Base-by-base conservation (phyloP, 1,284 basidiomycete species). In the Inonotus hispidus region DNA sequence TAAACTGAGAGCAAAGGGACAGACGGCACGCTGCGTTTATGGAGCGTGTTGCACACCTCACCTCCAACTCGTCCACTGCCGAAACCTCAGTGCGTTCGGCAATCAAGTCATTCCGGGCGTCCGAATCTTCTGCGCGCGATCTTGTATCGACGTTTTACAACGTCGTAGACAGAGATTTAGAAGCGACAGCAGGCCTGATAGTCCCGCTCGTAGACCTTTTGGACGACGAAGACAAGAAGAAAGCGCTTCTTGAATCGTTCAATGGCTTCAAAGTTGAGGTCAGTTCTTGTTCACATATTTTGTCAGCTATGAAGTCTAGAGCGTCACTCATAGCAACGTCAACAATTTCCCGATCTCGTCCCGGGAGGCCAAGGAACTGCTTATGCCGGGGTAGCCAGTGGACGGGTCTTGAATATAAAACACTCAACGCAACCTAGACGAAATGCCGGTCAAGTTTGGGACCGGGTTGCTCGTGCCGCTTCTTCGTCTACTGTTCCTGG, bases 111-210 rank as follows among this genome's bases (percentile, higher is more conserved):
- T 98, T 89, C 74, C 83, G 85, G 46, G 76, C 82, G 5, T 86
- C 85, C 57, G 95, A 99, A 71, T 87, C 86, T 14, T 85, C 82
- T 23, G 90, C 93, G 0, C 79, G 86, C 11, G 95, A 97, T 72
- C 78, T 98, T 67, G 85, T 98, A 53, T 88, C 88, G 46, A 96
- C 92, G 0, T 79, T 96, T 11, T 95, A 87, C 83, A 90, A 87
- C 67, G 81, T 98, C 19, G 77, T 97, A 14, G 92, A 95, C 65
- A 77, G 82, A 41, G 83, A 92, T 66, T 71, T 89, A 27, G 93
- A 95, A 59, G 79, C 85, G 21, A 91, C 92, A 0, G 85, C 85
- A 0, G 85, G 86, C 59, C 81, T 97, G 39, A 79, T 96, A 47
- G 90, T 88, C 62, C 80, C 85, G 5, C 79, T 96, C 19, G 86